Base-by-base conservation (phyloP, 139 green algal species). In the Marvania coccoides region DNA sequence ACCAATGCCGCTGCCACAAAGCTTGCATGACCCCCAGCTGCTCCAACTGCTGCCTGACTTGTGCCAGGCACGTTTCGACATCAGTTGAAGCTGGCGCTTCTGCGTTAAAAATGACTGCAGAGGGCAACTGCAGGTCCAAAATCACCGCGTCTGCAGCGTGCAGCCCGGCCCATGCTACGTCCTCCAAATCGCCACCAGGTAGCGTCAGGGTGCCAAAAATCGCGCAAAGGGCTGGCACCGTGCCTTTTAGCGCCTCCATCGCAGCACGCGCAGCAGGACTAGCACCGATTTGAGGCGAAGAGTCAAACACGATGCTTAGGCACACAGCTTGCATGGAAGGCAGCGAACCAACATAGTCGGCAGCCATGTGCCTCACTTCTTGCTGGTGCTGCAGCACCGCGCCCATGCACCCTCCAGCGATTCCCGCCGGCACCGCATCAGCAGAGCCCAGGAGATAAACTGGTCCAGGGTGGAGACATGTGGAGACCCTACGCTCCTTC, bases 1-100 rank as follows among this genome's bases (percentile, higher is more conserved):
- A 15, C 48, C 60, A 64, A 34, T 71, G 57, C 31, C 60, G 36
- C 51, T 54, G 39, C 61, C 62, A 72, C 36, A 71, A 23, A 3
- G 40, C 23, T 31, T 71, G 33, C 62, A 63, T 9, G 42, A 77
- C 24, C 1, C 48, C 53, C 9, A 23, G 2, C 4, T 29, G 12
- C 8, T 13, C 36, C 54, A 60, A 35, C 24, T 39, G 24, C 14
- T 6, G 42, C 38, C 47, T 6, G 28, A 15, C 0, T 15, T 57
- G 13, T 19, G 14, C 47, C 29, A 33, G 31, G 14, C 6, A 23
- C 6, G 33, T 26, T 4, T 24, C 23, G 35, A 23, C 7, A 40
- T 15, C 51, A 14, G 14, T 51, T 61, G n/a, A 53, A 63, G 23
- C 29, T 14, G 31, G 24, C n/a, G 31, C 13, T n/a, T 3, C 24